Evolutionary conservation across 2,329 filamentous ascomycete species (phyloP).

Genomic region (Fusarium newnesense): DNA sequence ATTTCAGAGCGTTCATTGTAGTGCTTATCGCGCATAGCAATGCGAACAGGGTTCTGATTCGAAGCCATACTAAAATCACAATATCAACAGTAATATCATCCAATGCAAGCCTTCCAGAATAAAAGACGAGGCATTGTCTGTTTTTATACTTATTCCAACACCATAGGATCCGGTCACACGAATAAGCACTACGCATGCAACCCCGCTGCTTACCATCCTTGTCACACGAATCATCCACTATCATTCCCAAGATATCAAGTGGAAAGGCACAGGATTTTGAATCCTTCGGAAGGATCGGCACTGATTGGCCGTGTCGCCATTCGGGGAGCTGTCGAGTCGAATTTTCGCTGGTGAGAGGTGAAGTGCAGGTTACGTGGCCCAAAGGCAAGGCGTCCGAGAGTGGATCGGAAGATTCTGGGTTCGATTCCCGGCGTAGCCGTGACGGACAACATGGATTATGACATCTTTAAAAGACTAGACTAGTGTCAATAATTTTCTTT

Average conservation of each 20-base stretch:
- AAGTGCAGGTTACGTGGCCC: not conserved
- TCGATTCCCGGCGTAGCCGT: not conserved
- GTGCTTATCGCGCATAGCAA: constrained; percentile 14
- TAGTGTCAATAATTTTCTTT: too few relatives aligned
- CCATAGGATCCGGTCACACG: too few relatives aligned
- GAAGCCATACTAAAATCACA: not conserved
- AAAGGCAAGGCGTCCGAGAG: constrained; percentile 1
- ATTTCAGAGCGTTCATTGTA: constrained; percentile 18
- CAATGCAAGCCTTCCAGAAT: rapidly evolving
- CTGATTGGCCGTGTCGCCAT: not conserved
- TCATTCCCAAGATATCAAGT: not conserved
- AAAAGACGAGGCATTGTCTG: not conserved
- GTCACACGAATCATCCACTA: not conserved
- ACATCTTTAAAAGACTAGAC: too few relatives aligned
- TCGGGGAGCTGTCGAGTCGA: not conserved
- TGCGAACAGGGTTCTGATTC: not conserved
- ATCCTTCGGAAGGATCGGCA: not conserved
- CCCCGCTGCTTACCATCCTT: not conserved
- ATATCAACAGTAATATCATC: rapidly evolving
- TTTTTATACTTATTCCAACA: not conserved
- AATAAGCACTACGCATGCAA: not conserved
- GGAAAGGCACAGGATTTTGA: not conserved
- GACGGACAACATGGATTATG: rapidly evolving
- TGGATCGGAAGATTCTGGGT: constrained; percentile 5
- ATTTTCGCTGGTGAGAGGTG: not conserved